These are phyloP conservation scores for Annulohypoxylon truncatum DNA, from an alignment of 2,329 filamentous ascomycete genomes.

Conservation along the genomic window DNA sequence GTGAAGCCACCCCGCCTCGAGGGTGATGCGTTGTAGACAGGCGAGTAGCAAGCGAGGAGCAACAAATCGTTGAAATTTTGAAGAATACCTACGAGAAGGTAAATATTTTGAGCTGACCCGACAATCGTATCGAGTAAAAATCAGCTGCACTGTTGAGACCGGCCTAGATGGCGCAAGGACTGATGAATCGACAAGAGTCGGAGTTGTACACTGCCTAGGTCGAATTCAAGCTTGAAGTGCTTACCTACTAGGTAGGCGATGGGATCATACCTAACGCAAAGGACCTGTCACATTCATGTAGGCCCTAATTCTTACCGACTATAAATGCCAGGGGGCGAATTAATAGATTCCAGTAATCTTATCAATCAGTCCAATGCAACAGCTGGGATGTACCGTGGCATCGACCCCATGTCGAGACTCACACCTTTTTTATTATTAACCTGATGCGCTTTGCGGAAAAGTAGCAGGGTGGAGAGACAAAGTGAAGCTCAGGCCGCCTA, in stretches of 20 bases:
- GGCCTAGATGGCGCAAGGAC: constrained; percentile 1
- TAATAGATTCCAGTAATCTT: constrained; percentile 38
- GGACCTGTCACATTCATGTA: constrained; percentile 4
- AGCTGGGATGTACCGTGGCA: constrained; percentile 13
- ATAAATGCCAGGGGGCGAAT: constrained; percentile 6
- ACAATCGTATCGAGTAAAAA: constrained; percentile 1
- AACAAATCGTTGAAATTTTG: background rate
- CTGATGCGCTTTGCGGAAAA: constrained; percentile 23
- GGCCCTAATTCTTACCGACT: constrained; percentile 11
- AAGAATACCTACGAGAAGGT: constrained; percentile 1
- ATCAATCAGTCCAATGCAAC: constrained; percentile 40
- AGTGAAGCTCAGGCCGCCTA: constrained; percentile 11
- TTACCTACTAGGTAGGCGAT: background rate
- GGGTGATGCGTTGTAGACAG: background rate
- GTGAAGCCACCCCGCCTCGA: constrained; percentile 20
- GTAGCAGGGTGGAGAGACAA: constrained; percentile 27
- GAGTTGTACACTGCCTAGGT: background rate
- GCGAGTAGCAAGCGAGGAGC: constrained; percentile 5
- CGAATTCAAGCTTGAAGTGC: background rate
- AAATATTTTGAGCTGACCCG: background rate
- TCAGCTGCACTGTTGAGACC: background rate
- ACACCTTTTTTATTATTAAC: constrained; percentile 13
- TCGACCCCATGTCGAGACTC: constrained; percentile 25
- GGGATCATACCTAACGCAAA: background rate
- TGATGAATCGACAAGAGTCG: constrained; percentile 6